Evolutionary conservation across 2,329 filamentous ascomycete species (phyloP).

Genomic region (Exophiala spinifera): DNA sequence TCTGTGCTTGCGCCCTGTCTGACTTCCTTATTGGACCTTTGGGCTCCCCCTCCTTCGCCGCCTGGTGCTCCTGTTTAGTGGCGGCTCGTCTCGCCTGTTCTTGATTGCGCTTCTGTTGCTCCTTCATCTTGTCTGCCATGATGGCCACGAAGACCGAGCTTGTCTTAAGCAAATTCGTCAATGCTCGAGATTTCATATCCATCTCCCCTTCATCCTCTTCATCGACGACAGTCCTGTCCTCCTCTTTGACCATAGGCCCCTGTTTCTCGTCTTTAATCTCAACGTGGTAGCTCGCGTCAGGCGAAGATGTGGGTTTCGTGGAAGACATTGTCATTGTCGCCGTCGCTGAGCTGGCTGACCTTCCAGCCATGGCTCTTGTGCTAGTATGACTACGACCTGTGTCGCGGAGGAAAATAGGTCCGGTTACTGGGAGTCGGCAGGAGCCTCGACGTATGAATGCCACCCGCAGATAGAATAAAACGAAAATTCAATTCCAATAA

Average conservation of each 20-base stretch:
- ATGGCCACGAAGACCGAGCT: conserved; percentile 49
- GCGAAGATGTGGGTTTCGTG: conserved; percentile 15
- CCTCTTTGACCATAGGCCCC: conserved; percentile 5
- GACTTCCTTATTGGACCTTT: conserved; percentile 26
- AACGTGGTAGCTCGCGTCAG: conserved; percentile 1
- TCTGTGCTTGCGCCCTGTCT: conserved; percentile 9
- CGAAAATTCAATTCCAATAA: too few species aligned
- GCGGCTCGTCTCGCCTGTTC: conserved; percentile 41
- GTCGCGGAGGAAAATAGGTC: background rate
- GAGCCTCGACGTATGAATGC: too few species aligned
- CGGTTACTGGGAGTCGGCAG: background rate
- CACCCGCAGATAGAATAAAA: background rate
- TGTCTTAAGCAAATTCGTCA: conserved; percentile 46
- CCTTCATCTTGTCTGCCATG: conserved; percentile 50
- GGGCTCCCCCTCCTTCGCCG: conserved; percentile 31
- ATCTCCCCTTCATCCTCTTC: conserved; percentile 38
- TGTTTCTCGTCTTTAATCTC: conserved; percentile 7
- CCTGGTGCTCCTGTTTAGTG: conserved; percentile 33
- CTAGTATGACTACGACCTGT: background rate
- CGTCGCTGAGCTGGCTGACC: conserved; percentile 9
- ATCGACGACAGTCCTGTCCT: conserved; percentile 27
- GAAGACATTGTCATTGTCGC: conserved; percentile 17
- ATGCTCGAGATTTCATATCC: conserved; percentile 43
- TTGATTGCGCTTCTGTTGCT: conserved; percentile 42
- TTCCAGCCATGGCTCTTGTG: conserved; percentile 7